Percentiles rank a stretch among this genome's conserved stretches.
These are phyloP conservation scores for Clavispora phyllophila DNA, from an alignment of 805 yeast species.

Conservation along the genomic window DNA sequence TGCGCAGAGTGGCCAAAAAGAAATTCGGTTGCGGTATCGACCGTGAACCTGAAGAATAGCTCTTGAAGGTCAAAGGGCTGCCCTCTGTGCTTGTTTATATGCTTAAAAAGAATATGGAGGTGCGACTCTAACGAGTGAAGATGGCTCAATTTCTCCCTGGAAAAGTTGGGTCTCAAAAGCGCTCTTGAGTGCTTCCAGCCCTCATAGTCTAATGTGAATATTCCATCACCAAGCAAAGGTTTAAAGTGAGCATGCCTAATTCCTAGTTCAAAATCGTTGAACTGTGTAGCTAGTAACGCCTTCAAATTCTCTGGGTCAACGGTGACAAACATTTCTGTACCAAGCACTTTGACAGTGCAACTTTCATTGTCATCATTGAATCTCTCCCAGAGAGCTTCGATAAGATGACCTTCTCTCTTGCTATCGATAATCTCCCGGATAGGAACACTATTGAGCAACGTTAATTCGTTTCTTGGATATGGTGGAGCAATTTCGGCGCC, in stretches of 20 bases:
- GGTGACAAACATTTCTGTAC: conserved; percentile 13
- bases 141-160: conserved; percentile 35
- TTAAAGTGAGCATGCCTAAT: conserved; percentile 26
- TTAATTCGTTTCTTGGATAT: neutral
- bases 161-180: conserved; percentile 35
- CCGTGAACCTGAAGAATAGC: conserved; percentile 10
- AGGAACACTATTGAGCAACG: neutral
- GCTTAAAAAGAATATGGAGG: conserved; percentile 22
- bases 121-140: conserved; percentile 30
- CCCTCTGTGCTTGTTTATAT: conserved; percentile 11
- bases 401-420: conserved; percentile 6
- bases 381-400: conserved; percentile 6
- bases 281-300: conserved; percentile 35
- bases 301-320: conserved; percentile 34
- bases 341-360: conserved; percentile 3
- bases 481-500: neutral
- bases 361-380: conserved; percentile 7
- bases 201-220: conserved; percentile 32
- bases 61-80: conserved; percentile 11
- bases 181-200: conserved; percentile 39
- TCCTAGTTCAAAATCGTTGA: conserved; percentile 32
- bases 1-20: conserved; percentile 11
- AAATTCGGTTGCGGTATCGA: conserved; percentile 14
- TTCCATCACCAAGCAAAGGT: conserved; percentile 34
- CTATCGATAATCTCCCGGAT: neutral